Evolutionary conservation across 2,329 filamentous ascomycete genomes (phyloP), one percentile per base, ranked within the genome.

Genomic region (Aspergillus puulaauensis): DNA sequence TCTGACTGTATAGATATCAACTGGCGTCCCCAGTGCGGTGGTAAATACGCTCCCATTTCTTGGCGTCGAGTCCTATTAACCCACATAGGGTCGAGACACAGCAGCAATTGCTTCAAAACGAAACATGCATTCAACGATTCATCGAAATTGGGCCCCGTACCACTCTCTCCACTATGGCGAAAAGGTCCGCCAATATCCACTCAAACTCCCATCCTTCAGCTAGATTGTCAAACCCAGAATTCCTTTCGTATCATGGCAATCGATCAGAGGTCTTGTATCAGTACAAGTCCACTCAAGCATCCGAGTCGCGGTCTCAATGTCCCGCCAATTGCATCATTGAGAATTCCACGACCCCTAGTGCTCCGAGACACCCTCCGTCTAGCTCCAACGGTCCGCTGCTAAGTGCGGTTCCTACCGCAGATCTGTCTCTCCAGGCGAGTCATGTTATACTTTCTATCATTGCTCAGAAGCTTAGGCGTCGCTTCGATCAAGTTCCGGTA

Each of bases 81-180:
- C 12, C 56, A 43, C 2, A n/a, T 47, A 64, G 73, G 75, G 75
- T 77, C 52, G 69, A 75, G 37, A 77, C 75, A 2, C 76, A 78
- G 59, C 66, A 77, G 54, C 55, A 68, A 15, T 55, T 78, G 11
- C 64, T 64, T 72, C 17, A 56, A 44, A 19, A 60, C 19, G 6
- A 68, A 4, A 54, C 60, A 23, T 58, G 65, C 15, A 68, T 69
- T 27, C 64, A 73, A 44, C 65, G 72, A 14, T 64, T 74, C 31
- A 66, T 79, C 45, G 76, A 79, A 62, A 68, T 78, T 49, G 76
- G 76, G 4, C 75, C 76, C 0, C 65, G 70, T 6, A 64, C 70
- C 21, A 74, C 68, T 4, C 62, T 79, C 21, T 65, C 67, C 9
- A 70, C 65, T n/a, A 77, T 78, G 73, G 69, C 70, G 17, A 73